Evolutionary conservation across 2,329 filamentous ascomycete genomes (phyloP).

Genomic region (Colletotrichum navitas): DNA sequence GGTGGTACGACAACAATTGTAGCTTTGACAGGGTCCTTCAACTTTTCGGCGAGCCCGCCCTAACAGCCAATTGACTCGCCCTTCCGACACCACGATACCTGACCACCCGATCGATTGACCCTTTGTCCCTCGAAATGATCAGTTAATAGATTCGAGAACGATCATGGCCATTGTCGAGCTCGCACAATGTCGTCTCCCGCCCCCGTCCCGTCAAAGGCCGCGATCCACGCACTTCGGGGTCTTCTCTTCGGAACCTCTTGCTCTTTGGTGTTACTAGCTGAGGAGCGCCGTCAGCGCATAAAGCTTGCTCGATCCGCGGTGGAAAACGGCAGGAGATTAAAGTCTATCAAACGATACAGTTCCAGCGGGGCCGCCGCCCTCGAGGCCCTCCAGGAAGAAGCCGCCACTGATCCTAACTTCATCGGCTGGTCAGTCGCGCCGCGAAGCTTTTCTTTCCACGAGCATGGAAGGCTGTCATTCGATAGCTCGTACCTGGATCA

Average conservation of each 20-base stretch:
- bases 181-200: constrained; percentile 59
- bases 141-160: constrained; percentile 19
- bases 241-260: constrained; percentile 69
- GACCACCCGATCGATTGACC: constrained; percentile 3
- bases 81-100: constrained; percentile 2
- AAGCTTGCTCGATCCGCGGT: constrained; percentile 63
- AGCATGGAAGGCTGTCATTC: constrained; percentile 1
- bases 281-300: constrained; percentile 69
- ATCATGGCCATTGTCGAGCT: constrained; percentile 41
- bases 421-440: constrained; percentile 45
- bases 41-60: constrained; percentile 6
- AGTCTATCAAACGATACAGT: constrained; percentile 53
- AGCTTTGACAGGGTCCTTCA: constrained; percentile 22
- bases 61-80: constrained; percentile 7
- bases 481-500: constrained; percentile 19
- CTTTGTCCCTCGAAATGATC: constrained; percentile 20
- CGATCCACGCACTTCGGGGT: constrained; percentile 67
- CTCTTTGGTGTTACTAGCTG: constrained; percentile 66
- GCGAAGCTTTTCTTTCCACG: constrained; percentile 9
- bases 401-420: constrained; percentile 42
- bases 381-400: constrained; percentile 45
- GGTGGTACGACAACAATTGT: constrained; percentile 35
- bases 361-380: constrained; percentile 34
- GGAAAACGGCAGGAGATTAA: constrained; percentile 66
- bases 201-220: constrained; percentile 67